Base-by-base conservation (phyloP, 2,329 filamentous ascomycete species). In the Thielaviopsis euricoi region DNA sequence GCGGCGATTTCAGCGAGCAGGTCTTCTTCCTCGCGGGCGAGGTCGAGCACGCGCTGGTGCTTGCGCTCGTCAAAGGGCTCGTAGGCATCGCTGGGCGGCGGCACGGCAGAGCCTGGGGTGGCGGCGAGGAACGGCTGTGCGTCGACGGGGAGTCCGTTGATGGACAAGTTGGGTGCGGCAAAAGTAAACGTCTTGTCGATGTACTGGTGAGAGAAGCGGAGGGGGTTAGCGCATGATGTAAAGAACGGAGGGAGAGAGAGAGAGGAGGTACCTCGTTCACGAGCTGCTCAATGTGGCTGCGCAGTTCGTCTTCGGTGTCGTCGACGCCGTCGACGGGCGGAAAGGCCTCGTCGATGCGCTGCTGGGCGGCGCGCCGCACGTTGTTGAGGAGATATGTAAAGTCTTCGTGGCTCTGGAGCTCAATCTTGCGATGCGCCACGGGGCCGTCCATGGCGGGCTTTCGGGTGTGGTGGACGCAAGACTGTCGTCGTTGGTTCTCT, bases 371-470 rank as follows among this genome's bases (percentile, higher is more conserved):
- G 68, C 76, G 76, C 66, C 82, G 81, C 62, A 87, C 80, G 66
- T 87, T 87, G 62, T 76, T 71, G 64, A 86, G 76, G 26, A 91
- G 78, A 70, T 83, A 87, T 58, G 77, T 71, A 37, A 90, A 76
- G 70, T 91, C 87, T 53, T 85, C 81, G 49, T 82, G 79, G n/a
- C 79, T 78, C 71, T 90, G 86, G 55, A 91, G 80, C 71, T 90
- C 87, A 68, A 91, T 86, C 71, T 83, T 85, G 68, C 87, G 83
- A 70, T 89, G 81, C 63, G 70, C 69, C 43, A 72, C 67, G 56
- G 69, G 67, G 37, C 67, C 64, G 62, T 68, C 67, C 70, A 72
- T 72, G 48, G 56, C 33, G 25, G 25, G 4, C 4, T 4, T 4
- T 26, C 25, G 25, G 25, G 4, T 9, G 25, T 26, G 4, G 25